Evolutionary conservation across 305 asterid species (phyloP), one percentile per base, ranked within the genome.

Genomic region (Fraxinus xanthoxyloides): DNA sequence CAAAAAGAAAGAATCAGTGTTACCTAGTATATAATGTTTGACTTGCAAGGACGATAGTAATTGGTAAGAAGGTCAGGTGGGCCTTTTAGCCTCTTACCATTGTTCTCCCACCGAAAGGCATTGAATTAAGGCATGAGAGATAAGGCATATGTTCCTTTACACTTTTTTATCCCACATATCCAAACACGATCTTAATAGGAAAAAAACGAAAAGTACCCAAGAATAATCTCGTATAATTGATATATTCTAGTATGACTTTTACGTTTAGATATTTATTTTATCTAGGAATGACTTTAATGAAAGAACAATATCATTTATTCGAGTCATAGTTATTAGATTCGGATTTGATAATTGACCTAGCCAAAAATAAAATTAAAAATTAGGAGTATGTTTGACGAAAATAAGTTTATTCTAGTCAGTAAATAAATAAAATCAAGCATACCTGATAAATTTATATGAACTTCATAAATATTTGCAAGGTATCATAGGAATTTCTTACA

Each of bases 41-140:
- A 12, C 1, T 65, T 26, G 72, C 32, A 65, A 65, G 72, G 72
- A 65, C 13, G 34, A 24, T 9, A 24, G 69, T 59, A 17, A 19
- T 59, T 23, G 70, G 17, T 6, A 23, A 61, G 32, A 61, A 23
- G 12, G 72, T 23, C 35, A 26, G 26, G 72, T 65, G 35, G 72
- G 12, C 72, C 72, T 12, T 65, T 65, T 65, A 23, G n/a, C 32
- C 72, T 65, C 72, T 23, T 65, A 24, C 35, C 31, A 65, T 26
- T 65, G 72, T 65, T 65, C 72, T 26, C n/a, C 72, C 72, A 65
- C 72, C 72, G 72, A 65, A 65, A 65, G 72, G 72, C 32, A 63
- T 24, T 63, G 24, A 63, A 63, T 9, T 63, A 63, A 24, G 72
- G 28, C n/a, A 10, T 24, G 32, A 26, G 72, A 65, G 72, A 65